Conservation (phyloP, 2,329 filamentous ascomycete species). For the Thielaviopsis populi region DNA sequence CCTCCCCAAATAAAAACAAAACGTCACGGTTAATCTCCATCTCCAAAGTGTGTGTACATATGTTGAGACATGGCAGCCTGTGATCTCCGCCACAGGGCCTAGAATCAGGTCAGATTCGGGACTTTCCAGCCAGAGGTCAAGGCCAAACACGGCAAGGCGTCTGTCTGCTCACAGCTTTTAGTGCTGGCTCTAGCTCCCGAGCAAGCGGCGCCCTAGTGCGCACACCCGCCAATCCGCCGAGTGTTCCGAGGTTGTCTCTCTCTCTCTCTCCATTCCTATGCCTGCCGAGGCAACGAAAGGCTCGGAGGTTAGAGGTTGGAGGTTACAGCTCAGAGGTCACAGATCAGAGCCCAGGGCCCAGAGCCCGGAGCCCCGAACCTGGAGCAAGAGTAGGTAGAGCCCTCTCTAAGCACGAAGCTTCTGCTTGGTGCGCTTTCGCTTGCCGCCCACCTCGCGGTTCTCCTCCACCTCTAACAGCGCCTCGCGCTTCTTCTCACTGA, state of each 20-base stretch:
- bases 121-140: background rate
- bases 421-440: constrained; percentile 48
- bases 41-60: background rate
- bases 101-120: background rate
- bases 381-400: too few species aligned
- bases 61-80: background rate
- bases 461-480: constrained; percentile 85
- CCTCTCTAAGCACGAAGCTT: constrained; percentile 28
- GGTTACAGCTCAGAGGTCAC: background rate
- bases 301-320: background rate
- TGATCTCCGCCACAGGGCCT: background rate
- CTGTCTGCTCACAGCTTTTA: background rate
- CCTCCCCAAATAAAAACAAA: background rate
- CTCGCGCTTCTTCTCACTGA: constrained; percentile 91
- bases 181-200: background rate
- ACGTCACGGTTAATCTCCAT: background rate
- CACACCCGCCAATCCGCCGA: too few species aligned
- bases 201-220: background rate
- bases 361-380: background rate
- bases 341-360: background rate
- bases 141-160: background rate
- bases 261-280: too few species aligned
- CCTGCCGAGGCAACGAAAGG: too few species aligned
- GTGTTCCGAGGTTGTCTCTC: too few species aligned
- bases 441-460: constrained; percentile 79